Percentiles rank a stretch among this genome's conserved stretches.
Evolutionary conservation across 1,139 yeast genomes (phyloP).

Genomic region (Kazachstania sp.): DNA sequence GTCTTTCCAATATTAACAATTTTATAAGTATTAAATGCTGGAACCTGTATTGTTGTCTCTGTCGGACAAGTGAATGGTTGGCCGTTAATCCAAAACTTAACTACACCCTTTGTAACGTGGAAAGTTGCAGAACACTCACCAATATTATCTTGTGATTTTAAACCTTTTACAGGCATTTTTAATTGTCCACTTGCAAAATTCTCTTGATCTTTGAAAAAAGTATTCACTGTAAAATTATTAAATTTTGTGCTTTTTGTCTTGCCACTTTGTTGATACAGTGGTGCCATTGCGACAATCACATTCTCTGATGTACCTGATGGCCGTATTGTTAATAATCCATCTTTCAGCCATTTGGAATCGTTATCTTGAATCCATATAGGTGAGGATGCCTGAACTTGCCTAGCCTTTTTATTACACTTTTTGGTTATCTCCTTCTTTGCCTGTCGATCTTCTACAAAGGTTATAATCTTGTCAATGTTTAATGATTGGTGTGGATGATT

Average conservation of each 20-base stretch:
- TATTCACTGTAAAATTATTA: constrained; percentile 54
- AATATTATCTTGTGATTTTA: constrained; percentile 52
- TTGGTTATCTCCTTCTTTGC: neutral
- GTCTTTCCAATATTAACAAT: constrained; percentile 49
- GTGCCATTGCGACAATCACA: constrained; percentile 60
- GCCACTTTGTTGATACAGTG: constrained; percentile 43
- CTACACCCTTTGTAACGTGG: constrained; percentile 59
- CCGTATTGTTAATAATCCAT: constrained; percentile 46
- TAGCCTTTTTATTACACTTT: neutral
- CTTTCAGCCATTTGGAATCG: constrained; percentile 48
- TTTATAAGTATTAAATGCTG: constrained; percentile 64
- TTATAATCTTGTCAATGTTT: constrained; percentile 52
- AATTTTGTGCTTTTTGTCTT: constrained; percentile 37
- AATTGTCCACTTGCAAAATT: constrained; percentile 70
- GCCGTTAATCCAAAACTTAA: constrained; percentile 60
- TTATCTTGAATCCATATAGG: constrained; percentile 6
- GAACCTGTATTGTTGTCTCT: constrained; percentile 76
- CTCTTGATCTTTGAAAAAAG: constrained; percentile 56
- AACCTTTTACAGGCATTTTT: constrained; percentile 54
- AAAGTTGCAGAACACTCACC: constrained; percentile 62
- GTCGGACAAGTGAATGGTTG: constrained; percentile 51
- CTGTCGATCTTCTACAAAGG: constrained; percentile 16
- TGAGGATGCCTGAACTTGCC: constrained; percentile 26
- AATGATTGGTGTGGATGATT: constrained; percentile 46
- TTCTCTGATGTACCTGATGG: constrained; percentile 19